Evolutionary conservation across 2,329 filamentous ascomycete genomes (phyloP), one percentile per base, ranked within the genome.

Genomic region (Fusarium multiceps): DNA sequence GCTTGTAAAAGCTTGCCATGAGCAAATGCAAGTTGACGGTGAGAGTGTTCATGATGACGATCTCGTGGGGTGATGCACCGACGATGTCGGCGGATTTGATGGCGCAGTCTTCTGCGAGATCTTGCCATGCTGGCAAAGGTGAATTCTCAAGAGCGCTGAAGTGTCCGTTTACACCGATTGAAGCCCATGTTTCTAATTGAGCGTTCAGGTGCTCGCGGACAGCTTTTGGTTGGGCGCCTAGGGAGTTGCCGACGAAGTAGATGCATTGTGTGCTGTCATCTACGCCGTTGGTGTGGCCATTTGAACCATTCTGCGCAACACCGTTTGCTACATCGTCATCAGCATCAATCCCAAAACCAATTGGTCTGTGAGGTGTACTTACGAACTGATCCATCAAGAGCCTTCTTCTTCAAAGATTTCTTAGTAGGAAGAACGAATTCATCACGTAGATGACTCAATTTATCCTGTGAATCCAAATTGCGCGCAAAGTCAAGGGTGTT

Each of bases 231-330:
- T 97, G 94, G 6, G 95, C 87, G 40, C 94, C 94, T 2, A 97
- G 86, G 0, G 93, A 97, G 82, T 97, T 97, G 59, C 94, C 94
- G 71, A 93, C 95, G 68, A 98, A 89, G 79, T 97, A 98, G 63
- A 93, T 90, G 63, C 79, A 78, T 61, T 77, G 74, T 48, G 63
- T 37, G 13, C 79, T 72, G 8, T 83, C 75, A 2, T 79, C 75
- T 18, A 72, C 55, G 34, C 74, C 69, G 49, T 79, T 78, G 46
- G 66, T 61, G 63, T 68, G 59, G 12, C 71, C 66, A 23, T 71
- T 74, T 28, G 53, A 63, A 11, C 63, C 71, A 53, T 73, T 74
- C 14, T 61, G 56, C 13, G 16, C 46, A 28, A 23, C 41, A 1
- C 68, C 53, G 25, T 66, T 55, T 23, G 69, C 73, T 73, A 14